Base-by-base conservation (phyloP, 805 yeast genomes). In the Millerozyma miso region DNA sequence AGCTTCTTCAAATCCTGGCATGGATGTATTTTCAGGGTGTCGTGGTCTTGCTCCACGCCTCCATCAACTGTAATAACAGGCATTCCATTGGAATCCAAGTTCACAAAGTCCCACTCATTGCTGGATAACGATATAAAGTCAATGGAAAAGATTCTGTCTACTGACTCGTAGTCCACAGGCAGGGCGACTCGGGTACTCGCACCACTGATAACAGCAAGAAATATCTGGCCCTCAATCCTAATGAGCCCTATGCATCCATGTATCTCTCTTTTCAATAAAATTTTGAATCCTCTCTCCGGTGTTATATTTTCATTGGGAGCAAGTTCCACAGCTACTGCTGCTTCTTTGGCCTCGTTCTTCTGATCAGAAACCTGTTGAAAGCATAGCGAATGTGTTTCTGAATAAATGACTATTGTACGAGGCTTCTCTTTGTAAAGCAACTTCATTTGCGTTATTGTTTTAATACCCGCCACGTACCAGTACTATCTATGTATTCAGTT, bases 231-330 rank as follows among this genome's bases (percentile, higher is more conserved):
- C 12, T 78, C 81, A 33, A 89, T 73, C 40, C 80, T 78, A 32
- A 91, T 84, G 36, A 93, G 65, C 0, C 99, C 99, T 14, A 93
- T 62, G 56, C 90, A 85, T 1, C 95, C 95, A 47, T 55, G 65
- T 17, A 78, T 66, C 4, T 75, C 76, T 16, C 67, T 55, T 15
- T 58, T 58, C 12, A 73, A 48, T 26, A 77, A 58, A 4, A 61
- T 48, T 32, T 57, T 60, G 54, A 59, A 77, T 4, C 71, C 71
- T 32, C 60, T 55, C 32, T 63, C 59, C 35, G 62, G 55, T 38
- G 72, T 69, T 38, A 76, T 52, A 23, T 59, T 58, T 17, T 54
- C 52, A 37, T 65, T 62, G 14, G 70, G 60, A 29, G 67, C 59
- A 37, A 79, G 56, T 50, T 79, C 82, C 36, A 77, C 80, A 20